Base-by-base conservation (phyloP, 2,329 filamentous ascomycete genomes). In the Aureobasidium pullulans region DNA sequence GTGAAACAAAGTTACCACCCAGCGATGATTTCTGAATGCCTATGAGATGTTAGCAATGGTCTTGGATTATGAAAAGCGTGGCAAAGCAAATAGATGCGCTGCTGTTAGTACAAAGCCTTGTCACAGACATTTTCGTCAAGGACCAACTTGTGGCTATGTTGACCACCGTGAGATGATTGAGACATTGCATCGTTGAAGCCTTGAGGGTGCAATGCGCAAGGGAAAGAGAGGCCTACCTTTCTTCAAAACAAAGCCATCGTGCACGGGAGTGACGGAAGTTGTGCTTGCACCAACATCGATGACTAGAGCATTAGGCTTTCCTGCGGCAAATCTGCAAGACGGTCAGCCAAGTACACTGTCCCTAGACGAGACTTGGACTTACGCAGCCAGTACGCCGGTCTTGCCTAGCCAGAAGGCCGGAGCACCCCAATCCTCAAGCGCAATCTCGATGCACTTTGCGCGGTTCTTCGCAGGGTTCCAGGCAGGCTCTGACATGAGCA, bases 381-480 rank as follows among this genome's bases (percentile, higher is more conserved):
- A 82, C 75, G 92, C 89, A 58, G 93, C 86, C 71, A 96, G 82
- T 44, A 96, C 92, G 29, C 93, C 91, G 57, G 86, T 95, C 69
- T 90, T 86, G 63, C 90, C 90, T 62, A 97, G 79, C 82, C 93
- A 99, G 74, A 96, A 97, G 5, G 94, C 94, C 16, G 94, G 94
- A 59, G 88, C 88, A 31, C 90, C 92, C 91, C 94, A 99, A 70
- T 85, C 89, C 79, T 99, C 94, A 87, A 99, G 96, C 61, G 90
- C 91, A 63, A 97, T 85, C 77, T 99, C 94, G 68, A 96, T 93
- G 42, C 88, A 87, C 82, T 94, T 96, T 77, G 99, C 94, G 62
- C 95, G 83, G 62, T 88, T 84, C 77, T 96, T 96, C 44, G 83
- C 75, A 29, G 85, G 82, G 75, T 96, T 97, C 92, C 93, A 97